Evolutionary conservation across 495 filamentous ascomycete genomes (phyloP), one percentile per base, ranked within the genome.

Genomic region (Diplogelasinospora grovesii): DNA sequence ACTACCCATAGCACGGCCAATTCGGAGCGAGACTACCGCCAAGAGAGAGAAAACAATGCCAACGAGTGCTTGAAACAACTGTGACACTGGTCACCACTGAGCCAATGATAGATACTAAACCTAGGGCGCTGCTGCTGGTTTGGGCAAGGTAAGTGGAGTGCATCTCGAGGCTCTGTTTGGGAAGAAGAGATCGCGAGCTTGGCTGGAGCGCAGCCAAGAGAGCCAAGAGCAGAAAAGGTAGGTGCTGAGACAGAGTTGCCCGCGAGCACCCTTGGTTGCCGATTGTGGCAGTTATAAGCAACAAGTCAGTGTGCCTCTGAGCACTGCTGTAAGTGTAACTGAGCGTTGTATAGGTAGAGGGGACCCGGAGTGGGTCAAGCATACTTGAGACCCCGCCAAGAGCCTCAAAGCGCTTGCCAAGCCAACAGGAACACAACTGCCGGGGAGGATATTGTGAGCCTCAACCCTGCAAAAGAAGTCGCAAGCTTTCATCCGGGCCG

Each of bases 341-440:
- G n/a, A n/a, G n/a, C n/a, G n/a, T n/a, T n/a, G n/a, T n/a, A n/a
- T n/a, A n/a, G n/a, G n/a, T n/a, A n/a, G n/a, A n/a, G n/a, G n/a
- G n/a, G n/a, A n/a, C n/a, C n/a, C n/a, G 7, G 16, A 8, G 36
- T 27, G 36, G 36, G 23, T 29, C 36, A 39, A 16, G 16, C 36
- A 39, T 4, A 11, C 20, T 60, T 64, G 60, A 64, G 60, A 65
- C 60, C 47, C 50, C 36, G 64, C 56, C 60, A 63, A 64, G 57
- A 37, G 22, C 23, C 34, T 44, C 28, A 34, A 39, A 14, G 33
- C 45, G 5, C 14, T 15, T 25, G 31, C 45, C 27, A 11, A 11
- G 15, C 28, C 9, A 10, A 14, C 11, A 10, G n/a, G n/a, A n/a
- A n/a, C n/a, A n/a, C n/a, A n/a, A n/a, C n/a, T n/a, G n/a, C n/a